A percentile compares a stretch with the other conserved stretches of the same genome.
phyloP scores from a whole-genome alignment of 148 eudicot genomes.

The Dianthus caryophyllus region DNA sequence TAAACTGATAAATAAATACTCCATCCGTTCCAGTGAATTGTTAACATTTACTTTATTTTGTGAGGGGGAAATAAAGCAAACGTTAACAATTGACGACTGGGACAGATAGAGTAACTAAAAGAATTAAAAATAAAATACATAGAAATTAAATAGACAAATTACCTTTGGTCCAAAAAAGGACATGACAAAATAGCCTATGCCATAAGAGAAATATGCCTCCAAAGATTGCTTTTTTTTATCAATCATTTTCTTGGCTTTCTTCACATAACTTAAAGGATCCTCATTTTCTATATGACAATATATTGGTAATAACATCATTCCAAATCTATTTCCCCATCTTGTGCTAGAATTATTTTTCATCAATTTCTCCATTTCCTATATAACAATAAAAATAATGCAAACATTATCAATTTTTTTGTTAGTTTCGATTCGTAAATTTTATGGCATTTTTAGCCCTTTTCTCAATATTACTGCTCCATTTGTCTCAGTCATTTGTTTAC shows the following conservation, averaged over 20 bases:
- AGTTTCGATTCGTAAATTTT: too few relatives aligned
- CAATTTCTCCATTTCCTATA: constrained; percentile 23
- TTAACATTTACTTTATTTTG: too few relatives aligned
- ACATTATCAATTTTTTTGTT: not conserved
- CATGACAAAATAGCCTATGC: constrained; percentile 36
- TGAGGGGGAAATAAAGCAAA: too few relatives aligned
- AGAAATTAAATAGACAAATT: not conserved
- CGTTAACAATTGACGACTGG: too few relatives aligned
- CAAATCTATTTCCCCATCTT: constrained; percentile 59
- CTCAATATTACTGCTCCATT: too few relatives aligned
- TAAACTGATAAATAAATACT: too few relatives aligned
- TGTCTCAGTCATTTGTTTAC: too few relatives aligned
- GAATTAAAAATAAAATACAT: too few relatives aligned
- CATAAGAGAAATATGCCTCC: constrained; percentile 51
- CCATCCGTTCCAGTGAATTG: too few relatives aligned
- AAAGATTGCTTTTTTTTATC: constrained; percentile 56
- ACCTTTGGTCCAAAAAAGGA: constrained; percentile 59
- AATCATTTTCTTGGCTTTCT: constrained; percentile 52
- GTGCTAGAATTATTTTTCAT: constrained; percentile 27
- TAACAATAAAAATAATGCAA: not conserved
- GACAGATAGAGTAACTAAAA: too few relatives aligned
- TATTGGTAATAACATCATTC: constrained; percentile 50
- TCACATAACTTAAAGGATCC: constrained; percentile 42
- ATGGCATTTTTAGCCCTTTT: too few relatives aligned
- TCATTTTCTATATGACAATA: constrained; percentile 34